These are phyloP conservation scores for Vaccinium macrocarpon DNA, from an alignment of 148 eudicot species.

Conservation along the genomic window DNA sequence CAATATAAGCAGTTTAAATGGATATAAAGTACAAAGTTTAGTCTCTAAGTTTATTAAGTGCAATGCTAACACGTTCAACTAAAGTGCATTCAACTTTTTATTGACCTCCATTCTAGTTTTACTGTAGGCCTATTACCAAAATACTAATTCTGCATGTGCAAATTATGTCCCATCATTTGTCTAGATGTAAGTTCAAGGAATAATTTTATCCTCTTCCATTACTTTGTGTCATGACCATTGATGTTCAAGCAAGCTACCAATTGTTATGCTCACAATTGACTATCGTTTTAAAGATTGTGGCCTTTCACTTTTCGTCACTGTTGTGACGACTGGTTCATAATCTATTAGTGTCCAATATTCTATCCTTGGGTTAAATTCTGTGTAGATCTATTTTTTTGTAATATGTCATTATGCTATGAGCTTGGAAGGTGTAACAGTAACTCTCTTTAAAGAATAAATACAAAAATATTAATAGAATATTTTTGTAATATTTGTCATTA, in stretches of 20 bases:
- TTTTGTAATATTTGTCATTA: background rate
- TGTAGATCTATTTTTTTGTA: background rate
- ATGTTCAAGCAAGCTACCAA: no score
- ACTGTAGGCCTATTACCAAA: background rate
- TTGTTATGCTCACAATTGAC: no score
- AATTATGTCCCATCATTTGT: background rate
- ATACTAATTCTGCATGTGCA: background rate
- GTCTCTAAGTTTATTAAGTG: background rate
- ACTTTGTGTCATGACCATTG: no score
- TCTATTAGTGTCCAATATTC: background rate
- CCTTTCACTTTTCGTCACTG: background rate
- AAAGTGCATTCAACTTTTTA: background rate
- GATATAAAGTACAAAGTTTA: no score
- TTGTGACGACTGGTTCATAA: background rate
- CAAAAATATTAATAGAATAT: no score
- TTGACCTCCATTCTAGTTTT: background rate
- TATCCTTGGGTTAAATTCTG: background rate
- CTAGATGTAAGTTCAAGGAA: background rate
- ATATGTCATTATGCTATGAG: background rate
- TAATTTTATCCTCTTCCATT: no score
- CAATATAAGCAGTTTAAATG: no score
- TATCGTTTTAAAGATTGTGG: no score
- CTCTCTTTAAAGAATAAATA: no score
- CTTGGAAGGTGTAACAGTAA: background rate
- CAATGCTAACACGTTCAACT: background rate